Conservation (phyloP, 2,329 filamentous ascomycete species). For the Claviceps maximensis region DNA sequence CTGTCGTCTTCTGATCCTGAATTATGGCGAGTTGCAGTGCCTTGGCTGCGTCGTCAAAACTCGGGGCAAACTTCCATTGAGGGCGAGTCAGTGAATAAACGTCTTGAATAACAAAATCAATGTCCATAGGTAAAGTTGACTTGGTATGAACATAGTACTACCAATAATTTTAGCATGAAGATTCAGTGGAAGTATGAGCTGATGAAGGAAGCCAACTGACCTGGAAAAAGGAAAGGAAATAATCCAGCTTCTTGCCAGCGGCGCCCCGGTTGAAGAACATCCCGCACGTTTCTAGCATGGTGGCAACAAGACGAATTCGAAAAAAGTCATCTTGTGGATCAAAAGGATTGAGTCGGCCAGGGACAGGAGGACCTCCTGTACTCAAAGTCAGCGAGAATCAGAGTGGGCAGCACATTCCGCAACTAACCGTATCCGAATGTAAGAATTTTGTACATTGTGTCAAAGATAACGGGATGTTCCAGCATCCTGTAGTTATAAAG, state of each 20-base stretch:
- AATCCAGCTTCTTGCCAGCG: conserved; percentile 93
- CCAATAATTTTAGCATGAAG: neutral
- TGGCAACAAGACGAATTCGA: conserved; percentile 79
- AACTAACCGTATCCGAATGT: conserved; percentile 71
- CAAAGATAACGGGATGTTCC: conserved; percentile 89
- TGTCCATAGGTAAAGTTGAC: conserved; percentile 82
- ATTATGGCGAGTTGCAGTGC: conserved; percentile 79
- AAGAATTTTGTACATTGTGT: conserved; percentile 85
- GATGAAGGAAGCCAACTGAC: conserved; percentile 22
- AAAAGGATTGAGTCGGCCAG: conserved; percentile 61
- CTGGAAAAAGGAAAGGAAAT: conserved; percentile 92
- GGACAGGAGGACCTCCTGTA: conserved; percentile 62
- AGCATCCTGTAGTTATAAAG: conserved; percentile 97
- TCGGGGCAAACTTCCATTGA: conserved; percentile 79
- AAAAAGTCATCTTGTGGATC: conserved; percentile 94
- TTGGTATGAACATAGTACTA: conserved; percentile 91
- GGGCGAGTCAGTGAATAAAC: conserved; percentile 74
- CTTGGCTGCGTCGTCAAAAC: conserved; percentile 68
- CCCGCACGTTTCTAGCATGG: conserved; percentile 85
- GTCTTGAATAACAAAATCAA: conserved; percentile 93
- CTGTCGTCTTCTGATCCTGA: conserved; percentile 74
- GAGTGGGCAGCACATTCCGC: neutral
- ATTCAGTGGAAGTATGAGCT: neutral
- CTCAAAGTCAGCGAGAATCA: neutral
- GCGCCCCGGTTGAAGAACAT: conserved; percentile 90